phyloP scores from a whole-genome alignment of 495 filamentous ascomycete genomes.

The Penicillium argentinense region DNA sequence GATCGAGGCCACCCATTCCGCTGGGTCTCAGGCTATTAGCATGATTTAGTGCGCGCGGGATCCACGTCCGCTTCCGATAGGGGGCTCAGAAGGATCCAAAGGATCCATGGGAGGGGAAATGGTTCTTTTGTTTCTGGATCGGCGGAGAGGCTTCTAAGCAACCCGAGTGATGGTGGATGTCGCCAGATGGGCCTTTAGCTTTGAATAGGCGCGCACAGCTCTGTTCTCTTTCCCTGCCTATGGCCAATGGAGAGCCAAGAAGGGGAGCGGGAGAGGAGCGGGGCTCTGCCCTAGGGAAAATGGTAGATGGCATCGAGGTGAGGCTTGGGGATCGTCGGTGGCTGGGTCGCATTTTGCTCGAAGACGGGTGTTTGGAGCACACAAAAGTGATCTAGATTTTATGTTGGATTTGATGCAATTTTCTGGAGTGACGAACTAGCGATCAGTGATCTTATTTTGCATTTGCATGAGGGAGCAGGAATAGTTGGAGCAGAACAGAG shows the following conservation, averaged over 20 bases:
- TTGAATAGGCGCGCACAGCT: constrained; percentile 8
- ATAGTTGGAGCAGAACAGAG: too few relatives aligned
- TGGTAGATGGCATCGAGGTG: background rate
- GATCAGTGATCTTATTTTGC: too few relatives aligned
- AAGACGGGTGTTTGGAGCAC: too few relatives aligned
- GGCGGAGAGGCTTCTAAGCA: background rate
- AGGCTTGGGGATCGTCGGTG: background rate
- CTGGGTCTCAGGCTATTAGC: background rate
- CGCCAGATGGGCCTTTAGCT: background rate
- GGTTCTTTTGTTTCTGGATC: background rate
- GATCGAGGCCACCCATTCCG: constrained; percentile 2
- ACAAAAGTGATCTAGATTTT: too few relatives aligned
- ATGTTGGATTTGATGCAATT: too few relatives aligned
- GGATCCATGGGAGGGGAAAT: background rate
- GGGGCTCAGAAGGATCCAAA: constrained; percentile 20
- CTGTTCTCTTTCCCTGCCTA: background rate
- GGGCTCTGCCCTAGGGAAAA: constrained; percentile 2
- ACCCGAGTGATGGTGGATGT: too few relatives aligned
- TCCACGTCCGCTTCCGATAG: constrained; percentile 16
- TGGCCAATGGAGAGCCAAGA: too few relatives aligned
- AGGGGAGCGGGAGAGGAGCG: background rate
- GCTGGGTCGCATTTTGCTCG: too few relatives aligned
- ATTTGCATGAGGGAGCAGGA: constrained; percentile 6
- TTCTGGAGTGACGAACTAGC: too few relatives aligned
- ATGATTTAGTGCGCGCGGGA: background rate